A percentile compares a stretch with the other conserved stretches of the same genome.
phyloP scores from a whole-genome alignment of 306 rosid species.

The Vachellia pachyceras region DNA sequence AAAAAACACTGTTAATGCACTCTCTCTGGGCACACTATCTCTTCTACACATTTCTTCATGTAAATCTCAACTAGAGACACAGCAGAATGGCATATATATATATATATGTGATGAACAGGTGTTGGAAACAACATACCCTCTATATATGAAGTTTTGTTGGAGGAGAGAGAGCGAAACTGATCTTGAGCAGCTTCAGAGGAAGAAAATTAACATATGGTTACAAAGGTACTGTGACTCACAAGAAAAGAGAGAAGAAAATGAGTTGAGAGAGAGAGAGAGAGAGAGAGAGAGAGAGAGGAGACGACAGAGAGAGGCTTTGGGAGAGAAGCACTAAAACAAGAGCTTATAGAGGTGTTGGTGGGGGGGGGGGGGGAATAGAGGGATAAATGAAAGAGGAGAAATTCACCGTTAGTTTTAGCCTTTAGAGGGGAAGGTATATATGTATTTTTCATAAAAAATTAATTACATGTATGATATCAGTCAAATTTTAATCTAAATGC shows the following conservation, averaged over 20 bases:
- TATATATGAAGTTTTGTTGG: neutral
- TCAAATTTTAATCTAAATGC: too few relatives aligned
- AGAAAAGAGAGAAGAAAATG: constrained; percentile 29
- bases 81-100: constrained; percentile 3
- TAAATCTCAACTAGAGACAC: constrained; percentile 9
- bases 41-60: constrained; percentile 10
- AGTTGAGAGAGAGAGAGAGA: neutral
- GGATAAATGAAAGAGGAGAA: constrained; percentile 26
- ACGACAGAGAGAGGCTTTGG: constrained; percentile 32
- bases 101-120: neutral
- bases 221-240: constrained; percentile 17
- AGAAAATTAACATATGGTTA: constrained; percentile 1
- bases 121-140: constrained; percentile 19
- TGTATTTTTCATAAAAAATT: neutral
- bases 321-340: constrained; percentile 62
- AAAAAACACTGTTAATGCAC: constrained; percentile 33
- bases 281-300: too few relatives aligned
- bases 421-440: neutral
- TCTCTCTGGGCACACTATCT: neutral
- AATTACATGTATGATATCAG: too few relatives aligned
- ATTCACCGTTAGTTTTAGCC: constrained; percentile 37
- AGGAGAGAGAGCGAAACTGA: neutral
- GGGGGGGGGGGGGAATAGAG: constrained; percentile 33
- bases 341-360: constrained; percentile 54
- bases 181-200: constrained; percentile 28